Evolutionary conservation across 768 basidiomycete genomes (phyloP).

Genomic region (Kwoniella europaea): DNA sequence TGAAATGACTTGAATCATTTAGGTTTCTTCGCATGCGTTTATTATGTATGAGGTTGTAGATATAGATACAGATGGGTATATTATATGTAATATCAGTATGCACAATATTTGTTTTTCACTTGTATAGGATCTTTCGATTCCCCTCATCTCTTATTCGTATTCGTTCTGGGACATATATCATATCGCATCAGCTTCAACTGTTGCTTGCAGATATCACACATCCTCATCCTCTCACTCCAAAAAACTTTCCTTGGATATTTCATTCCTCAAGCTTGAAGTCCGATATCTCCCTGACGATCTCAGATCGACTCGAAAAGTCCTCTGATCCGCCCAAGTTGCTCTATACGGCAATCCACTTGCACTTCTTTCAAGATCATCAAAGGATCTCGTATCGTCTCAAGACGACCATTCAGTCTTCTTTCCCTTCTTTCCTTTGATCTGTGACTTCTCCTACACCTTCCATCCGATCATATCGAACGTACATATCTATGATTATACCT

Average conservation of each 20-base stretch:
- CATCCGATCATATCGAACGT: background rate
- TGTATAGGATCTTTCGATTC: no score
- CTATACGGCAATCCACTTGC: background rate
- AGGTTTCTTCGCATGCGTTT: background rate
- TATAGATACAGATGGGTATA: background rate
- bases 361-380: background rate
- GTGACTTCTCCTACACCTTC: background rate
- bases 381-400: background rate
- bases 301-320: background rate
- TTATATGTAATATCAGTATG: conserved; percentile 1
- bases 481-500: background rate
- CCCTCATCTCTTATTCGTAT: no score
- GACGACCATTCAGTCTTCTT: background rate
- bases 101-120: background rate
- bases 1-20: background rate
- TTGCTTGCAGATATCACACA: no score
- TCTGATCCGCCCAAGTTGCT: background rate
- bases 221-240: no score
- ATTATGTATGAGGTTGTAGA: background rate
- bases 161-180: no score
- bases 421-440: background rate
- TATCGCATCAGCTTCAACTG: no score
- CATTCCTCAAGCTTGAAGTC: no score
- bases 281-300: no score
- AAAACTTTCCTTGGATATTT: no score